A percentile compares a stretch with the other conserved stretches of the same genome.
Conservation (phyloP, 2,329 filamentous ascomycete species). For the Pseudogymnoascus sp. region DNA sequence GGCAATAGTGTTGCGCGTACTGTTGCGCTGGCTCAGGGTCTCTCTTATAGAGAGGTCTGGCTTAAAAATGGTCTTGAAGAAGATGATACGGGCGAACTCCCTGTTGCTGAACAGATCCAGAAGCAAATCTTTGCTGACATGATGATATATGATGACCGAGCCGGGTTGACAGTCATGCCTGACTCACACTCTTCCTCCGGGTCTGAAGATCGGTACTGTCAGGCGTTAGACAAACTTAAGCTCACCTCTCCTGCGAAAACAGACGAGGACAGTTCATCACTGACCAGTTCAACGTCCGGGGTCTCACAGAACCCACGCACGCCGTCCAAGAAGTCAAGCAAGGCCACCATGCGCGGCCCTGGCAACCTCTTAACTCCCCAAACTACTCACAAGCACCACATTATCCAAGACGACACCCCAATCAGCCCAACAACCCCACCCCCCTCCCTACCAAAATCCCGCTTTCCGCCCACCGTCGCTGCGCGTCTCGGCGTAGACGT, state of each 20-base stretch:
- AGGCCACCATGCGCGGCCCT: neutral
- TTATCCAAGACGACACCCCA: neutral
- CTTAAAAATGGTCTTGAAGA: constrained; percentile 19
- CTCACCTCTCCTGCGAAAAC: neutral
- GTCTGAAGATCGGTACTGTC: neutral
- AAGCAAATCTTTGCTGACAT: neutral
- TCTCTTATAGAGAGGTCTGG: constrained; percentile 56
- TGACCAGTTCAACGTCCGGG: neutral
- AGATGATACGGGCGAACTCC: neutral
- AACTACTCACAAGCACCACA: neutral
- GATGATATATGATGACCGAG: neutral
- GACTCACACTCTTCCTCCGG: neutral
- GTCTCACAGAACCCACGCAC: neutral
- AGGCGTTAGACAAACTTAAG: neutral
- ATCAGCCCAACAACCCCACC: neutral
- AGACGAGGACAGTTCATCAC: neutral
- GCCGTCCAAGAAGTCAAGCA: neutral
- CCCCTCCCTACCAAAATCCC: neutral
- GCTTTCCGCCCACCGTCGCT: neutral
- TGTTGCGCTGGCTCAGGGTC: constrained; percentile 60
- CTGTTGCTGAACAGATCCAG: neutral
- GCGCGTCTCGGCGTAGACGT: neutral
- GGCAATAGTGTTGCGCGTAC: constrained; percentile 72
- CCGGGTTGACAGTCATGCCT: neutral
- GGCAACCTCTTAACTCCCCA: neutral